phyloP scores from a whole-genome alignment of 352 stramenopile species.

The Phytopythium cucurbitacearum region DNA sequence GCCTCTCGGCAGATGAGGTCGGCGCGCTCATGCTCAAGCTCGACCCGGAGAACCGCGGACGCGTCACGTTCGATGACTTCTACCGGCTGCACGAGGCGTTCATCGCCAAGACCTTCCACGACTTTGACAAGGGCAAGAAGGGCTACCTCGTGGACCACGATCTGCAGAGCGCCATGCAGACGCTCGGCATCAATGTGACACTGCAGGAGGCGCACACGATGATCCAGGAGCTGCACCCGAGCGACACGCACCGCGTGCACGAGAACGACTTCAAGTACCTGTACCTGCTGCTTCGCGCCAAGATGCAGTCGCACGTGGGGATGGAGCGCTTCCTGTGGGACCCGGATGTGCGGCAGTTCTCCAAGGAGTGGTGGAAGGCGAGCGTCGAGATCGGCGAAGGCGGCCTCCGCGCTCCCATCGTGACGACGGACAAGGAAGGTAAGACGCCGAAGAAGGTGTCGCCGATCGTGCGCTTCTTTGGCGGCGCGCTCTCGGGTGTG shows the following conservation, averaged over 20 bases:
- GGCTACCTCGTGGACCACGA: constrained; percentile 65
- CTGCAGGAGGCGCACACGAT: constrained; percentile 70
- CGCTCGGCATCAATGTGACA: constrained; percentile 64
- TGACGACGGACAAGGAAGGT: constrained; percentile 31
- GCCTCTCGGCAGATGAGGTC: constrained; percentile 54
- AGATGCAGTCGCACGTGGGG: constrained; percentile 64
- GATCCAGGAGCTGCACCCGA: constrained; percentile 70
- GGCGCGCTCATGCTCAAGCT: constrained; percentile 56
- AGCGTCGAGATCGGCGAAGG: constrained; percentile 80
- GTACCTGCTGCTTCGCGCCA: constrained; percentile 73
- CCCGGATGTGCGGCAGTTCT: constrained; percentile 74
- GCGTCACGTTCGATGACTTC: constrained; percentile 72
- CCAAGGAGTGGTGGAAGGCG: constrained; percentile 85
- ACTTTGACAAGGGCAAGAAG: constrained; percentile 63
- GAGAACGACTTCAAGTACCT: constrained; percentile 82
- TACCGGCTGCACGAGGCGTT: constrained; percentile 71
- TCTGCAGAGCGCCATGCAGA: constrained; percentile 60
- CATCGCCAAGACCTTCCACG: constrained; percentile 67
- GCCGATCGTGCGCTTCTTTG: constrained; percentile 72
- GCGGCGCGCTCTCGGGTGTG: constrained; percentile 79
- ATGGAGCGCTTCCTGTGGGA: constrained; percentile 82
- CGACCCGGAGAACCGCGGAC: constrained; percentile 67
- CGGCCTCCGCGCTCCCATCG: constrained; percentile 54
- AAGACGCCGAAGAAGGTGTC: constrained; percentile 53
- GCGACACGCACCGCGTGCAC: constrained; percentile 58